Percentiles rank a stretch among this genome's conserved stretches.
Evolutionary conservation across 495 filamentous ascomycete genomes (phyloP).

Genomic region (Neurospora sublineolata): DNA sequence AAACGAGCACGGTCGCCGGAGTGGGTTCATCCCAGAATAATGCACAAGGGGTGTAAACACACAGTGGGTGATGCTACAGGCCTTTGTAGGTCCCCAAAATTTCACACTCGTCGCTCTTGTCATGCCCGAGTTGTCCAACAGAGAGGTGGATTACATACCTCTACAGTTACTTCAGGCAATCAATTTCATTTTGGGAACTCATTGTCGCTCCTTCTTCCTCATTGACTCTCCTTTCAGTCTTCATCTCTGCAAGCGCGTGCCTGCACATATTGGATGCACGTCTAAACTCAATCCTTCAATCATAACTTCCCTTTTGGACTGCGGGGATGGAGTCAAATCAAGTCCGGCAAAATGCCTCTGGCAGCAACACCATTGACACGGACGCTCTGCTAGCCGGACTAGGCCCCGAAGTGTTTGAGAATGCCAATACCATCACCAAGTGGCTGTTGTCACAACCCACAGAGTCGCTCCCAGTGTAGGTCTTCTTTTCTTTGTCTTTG

Average conservation of each 20-base stretch:
- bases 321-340: not conserved
- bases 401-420: conserved; percentile 12
- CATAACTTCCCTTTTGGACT: not conserved
- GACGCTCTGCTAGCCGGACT: conserved; percentile 3
- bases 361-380: not conserved
- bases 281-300: not conserved
- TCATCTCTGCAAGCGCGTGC: not conserved
- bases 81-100: not conserved
- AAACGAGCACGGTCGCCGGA: not conserved
- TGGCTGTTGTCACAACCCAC: conserved; percentile 17
- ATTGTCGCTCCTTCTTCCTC: not conserved
- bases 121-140: not conserved
- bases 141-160: not conserved
- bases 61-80: not conserved
- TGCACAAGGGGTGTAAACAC: not conserved
- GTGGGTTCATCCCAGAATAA: not conserved
- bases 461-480: conserved; percentile 11
- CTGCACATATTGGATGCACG: not conserved
- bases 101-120: not conserved
- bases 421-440: conserved; percentile 23
- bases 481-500: not conserved
- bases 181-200: not conserved
- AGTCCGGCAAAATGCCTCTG: not conserved
- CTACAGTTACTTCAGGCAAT: not conserved
- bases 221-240: not conserved